Percentiles rank a stretch among this genome's conserved stretches.
Conservation (phyloP, 2,329 filamentous ascomycete species). For the Ramularia endophylla region DNA sequence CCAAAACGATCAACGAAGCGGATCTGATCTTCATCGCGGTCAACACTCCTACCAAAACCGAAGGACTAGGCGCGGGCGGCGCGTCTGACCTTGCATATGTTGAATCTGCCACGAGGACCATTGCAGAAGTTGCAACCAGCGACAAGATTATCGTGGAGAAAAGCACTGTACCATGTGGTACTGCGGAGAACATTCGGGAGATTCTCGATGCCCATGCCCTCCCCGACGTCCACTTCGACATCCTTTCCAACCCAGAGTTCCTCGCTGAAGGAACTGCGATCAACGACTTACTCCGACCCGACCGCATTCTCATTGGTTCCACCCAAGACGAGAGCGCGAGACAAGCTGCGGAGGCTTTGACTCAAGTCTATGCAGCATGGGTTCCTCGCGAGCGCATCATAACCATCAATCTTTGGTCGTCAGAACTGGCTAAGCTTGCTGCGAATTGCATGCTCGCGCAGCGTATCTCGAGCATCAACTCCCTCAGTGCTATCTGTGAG, state of each 20-base stretch:
- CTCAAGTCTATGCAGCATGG: conserved; percentile 65
- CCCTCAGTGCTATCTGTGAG: conserved; percentile 74
- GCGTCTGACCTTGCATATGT: conserved; percentile 69
- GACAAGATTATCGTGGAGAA: conserved; percentile 76
- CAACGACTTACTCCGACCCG: conserved; percentile 62
- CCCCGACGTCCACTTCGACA: conserved; percentile 62
- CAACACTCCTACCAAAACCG: conserved; percentile 71
- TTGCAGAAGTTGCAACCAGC: conserved; percentile 59
- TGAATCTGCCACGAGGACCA: conserved; percentile 61
- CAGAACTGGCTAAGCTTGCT: conserved; percentile 71
- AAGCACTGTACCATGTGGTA: conserved; percentile 71
- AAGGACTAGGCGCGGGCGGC: conserved; percentile 61
- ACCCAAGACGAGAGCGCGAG: conserved; percentile 54
- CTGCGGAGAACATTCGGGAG: conserved; percentile 62
- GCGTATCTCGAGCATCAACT: conserved; percentile 74
- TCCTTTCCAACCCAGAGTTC: conserved; percentile 78
- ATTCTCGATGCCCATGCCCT: conserved; percentile 54
- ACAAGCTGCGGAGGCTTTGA: conserved; percentile 57
- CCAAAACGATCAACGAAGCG: conserved; percentile 56
- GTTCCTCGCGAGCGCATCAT: conserved; percentile 62
- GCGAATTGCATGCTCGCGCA: conserved; percentile 78
- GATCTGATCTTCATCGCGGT: conserved; percentile 72
- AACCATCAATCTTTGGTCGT: conserved; percentile 69
- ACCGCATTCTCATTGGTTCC: conserved; percentile 70
- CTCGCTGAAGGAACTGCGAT: conserved; percentile 72